Percentiles rank a stretch among this genome's conserved stretches.
Evolutionary conservation across 1,284 basidiomycete species (phyloP).

Genomic region (Pseudozyma pruni): DNA sequence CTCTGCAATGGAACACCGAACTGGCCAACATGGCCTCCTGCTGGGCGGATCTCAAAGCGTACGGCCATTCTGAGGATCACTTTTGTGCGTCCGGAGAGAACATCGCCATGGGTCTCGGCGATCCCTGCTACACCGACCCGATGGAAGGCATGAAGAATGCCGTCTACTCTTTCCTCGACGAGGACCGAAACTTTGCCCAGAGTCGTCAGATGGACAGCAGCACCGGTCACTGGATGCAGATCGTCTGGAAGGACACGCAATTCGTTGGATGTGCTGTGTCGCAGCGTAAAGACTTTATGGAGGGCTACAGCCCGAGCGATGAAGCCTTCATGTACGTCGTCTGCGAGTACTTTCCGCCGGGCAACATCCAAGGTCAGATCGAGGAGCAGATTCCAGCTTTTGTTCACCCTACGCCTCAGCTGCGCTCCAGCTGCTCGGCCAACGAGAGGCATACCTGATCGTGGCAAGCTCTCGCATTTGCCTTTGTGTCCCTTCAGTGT

Average conservation of each 20-base stretch:
- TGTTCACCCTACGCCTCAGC: slow-evolving; percentile 16
- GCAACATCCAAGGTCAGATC: slow-evolving; percentile 28
- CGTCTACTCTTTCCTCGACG: slow-evolving; percentile 44
- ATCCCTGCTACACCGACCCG: slow-evolving; percentile 38
- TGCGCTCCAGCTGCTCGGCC: slow-evolving; percentile 39
- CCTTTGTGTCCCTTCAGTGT: too few species aligned
- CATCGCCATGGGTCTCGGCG: slow-evolving; percentile 39
- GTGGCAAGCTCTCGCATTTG: neutral
- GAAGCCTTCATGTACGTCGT: slow-evolving; percentile 33
- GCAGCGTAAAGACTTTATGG: slow-evolving; percentile 29
- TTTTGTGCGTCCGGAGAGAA: slow-evolving; percentile 45
- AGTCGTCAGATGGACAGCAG: slow-evolving; percentile 9
- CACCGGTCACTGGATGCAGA: slow-evolving; percentile 38
- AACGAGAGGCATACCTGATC: slow-evolving; percentile 36
- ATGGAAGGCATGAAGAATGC: slow-evolving; percentile 37
- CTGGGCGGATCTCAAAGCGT: slow-evolving; percentile 51
- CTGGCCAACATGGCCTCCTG: slow-evolving; percentile 51
- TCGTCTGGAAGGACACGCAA: slow-evolving; percentile 37
- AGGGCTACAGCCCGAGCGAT: slow-evolving; percentile 5
- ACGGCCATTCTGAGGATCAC: slow-evolving; percentile 48
- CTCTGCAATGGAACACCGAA: slow-evolving; percentile 42
- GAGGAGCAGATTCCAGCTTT: slow-evolving; percentile 16
- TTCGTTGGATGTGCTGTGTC: slow-evolving; percentile 36
- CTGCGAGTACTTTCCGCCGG: slow-evolving; percentile 47
- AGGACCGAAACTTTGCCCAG: slow-evolving; percentile 40